Conservation (phyloP, 2,329 filamentous ascomycete genomes). For the Nothomitra cinnamomea region DNA sequence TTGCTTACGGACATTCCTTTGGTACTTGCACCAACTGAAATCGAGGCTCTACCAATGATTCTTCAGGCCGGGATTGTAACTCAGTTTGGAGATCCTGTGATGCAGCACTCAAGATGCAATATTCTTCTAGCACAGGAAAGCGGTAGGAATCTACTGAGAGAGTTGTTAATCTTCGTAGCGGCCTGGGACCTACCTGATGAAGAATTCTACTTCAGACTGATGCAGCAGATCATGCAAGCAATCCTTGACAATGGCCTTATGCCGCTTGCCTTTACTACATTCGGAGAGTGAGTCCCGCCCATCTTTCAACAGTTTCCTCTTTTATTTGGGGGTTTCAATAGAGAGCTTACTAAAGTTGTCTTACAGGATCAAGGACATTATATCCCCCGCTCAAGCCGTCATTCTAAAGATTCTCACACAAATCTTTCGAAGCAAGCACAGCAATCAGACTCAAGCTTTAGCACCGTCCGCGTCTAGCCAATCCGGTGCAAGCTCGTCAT, state of each 20-base stretch:
- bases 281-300: slow-evolving; percentile 42
- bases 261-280: slow-evolving; percentile 80
- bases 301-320: background rate
- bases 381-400: slow-evolving; percentile 86
- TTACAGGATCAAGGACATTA: slow-evolving; percentile 65
- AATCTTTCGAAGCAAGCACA: slow-evolving; percentile 60
- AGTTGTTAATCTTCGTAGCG: slow-evolving; percentile 88
- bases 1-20: slow-evolving; percentile 86
- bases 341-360: slow-evolving; percentile 7
- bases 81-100: slow-evolving; percentile 50
- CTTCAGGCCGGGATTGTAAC: slow-evolving; percentile 81
- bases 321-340: background rate
- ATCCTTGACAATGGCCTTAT: slow-evolving; percentile 79
- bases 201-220: slow-evolving; percentile 90
- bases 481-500: background rate
- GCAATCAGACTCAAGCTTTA: slow-evolving; percentile 25
- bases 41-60: slow-evolving; percentile 92
- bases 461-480: background rate
- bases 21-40: slow-evolving; percentile 85
- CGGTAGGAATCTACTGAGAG: slow-evolving; percentile 72
- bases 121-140: slow-evolving; percentile 81
- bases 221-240: slow-evolving; percentile 86
- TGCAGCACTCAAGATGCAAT: slow-evolving; percentile 80
- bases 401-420: slow-evolving; percentile 81
- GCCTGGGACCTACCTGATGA: slow-evolving; percentile 93